Evolutionary conservation across 2,329 filamentous ascomycete genomes (phyloP).

Genomic region (Neoarthrinium moseri): DNA sequence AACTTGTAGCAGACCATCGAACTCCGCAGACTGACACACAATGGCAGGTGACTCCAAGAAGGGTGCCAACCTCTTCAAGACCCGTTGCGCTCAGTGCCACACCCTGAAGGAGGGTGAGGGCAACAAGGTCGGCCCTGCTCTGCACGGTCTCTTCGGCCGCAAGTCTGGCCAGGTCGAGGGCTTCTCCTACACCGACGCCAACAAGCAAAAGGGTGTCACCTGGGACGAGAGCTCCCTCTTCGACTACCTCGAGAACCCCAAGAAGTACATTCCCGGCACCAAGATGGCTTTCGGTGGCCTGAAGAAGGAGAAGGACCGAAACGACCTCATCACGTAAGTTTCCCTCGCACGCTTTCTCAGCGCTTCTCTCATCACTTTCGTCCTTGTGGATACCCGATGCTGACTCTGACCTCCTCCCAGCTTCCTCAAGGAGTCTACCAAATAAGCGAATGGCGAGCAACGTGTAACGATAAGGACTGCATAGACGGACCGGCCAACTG

Average conservation of each 20-base stretch:
- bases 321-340: constrained; percentile 94
- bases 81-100: constrained; percentile 97
- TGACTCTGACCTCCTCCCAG: constrained; percentile 40
- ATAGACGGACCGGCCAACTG: constrained; percentile 30
- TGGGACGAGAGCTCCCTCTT: constrained; percentile 91
- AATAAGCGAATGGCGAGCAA: constrained; percentile 49
- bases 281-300: constrained; percentile 99
- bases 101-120: constrained; percentile 84
- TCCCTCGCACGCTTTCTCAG: no score
- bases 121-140: constrained; percentile 98
- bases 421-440: constrained; percentile 68
- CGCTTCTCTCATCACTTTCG: no score
- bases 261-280: constrained; percentile 99
- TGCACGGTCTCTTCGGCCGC: constrained; percentile 97
- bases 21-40: not conserved
- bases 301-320: constrained; percentile 99
- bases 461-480: constrained; percentile 33
- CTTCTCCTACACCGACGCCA: constrained; percentile 98
- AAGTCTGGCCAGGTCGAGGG: constrained; percentile 89
- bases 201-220: constrained; percentile 92
- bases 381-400: no score
- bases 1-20: no score
- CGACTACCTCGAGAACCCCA: constrained; percentile 99
- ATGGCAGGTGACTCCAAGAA: constrained; percentile 82
- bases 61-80: constrained; percentile 99